phyloP scores from a whole-genome alignment of 345 rosid genomes.

The Clarkia xantiana region DNA sequence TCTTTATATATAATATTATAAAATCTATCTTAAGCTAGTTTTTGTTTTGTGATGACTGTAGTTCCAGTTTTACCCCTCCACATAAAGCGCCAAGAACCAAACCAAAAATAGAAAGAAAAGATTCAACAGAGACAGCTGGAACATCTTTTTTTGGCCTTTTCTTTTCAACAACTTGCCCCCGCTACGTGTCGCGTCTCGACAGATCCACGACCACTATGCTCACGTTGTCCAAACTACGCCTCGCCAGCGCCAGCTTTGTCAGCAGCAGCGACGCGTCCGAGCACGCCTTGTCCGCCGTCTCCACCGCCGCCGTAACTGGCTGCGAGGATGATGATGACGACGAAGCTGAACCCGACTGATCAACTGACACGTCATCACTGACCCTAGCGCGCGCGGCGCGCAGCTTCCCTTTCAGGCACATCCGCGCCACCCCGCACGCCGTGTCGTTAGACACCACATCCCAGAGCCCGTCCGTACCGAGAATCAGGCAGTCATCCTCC shows the following conservation, averaged over 20 bases:
- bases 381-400: constrained; percentile 10
- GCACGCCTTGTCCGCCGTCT: constrained; percentile 3
- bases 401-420: constrained; percentile 26
- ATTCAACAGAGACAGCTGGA: too few relatives aligned
- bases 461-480: constrained; percentile 65
- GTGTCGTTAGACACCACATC: constrained; percentile 54
- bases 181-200: neutral
- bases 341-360: too few relatives aligned
- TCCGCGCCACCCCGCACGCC: constrained; percentile 41
- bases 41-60: too few relatives aligned
- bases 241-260: constrained; percentile 31
- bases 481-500: constrained; percentile 51
- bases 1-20: too few relatives aligned
- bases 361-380: constrained; percentile 4
- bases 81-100: too few relatives aligned
- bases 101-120: too few relatives aligned
- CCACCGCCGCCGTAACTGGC: neutral
- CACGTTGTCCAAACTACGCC: constrained; percentile 47
- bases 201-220: constrained; percentile 52
- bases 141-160: too few relatives aligned
- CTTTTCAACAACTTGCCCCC: too few relatives aligned
- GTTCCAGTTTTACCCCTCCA: too few relatives aligned
- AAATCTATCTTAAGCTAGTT: too few relatives aligned
- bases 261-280: constrained; percentile 34
- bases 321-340: neutral